phyloP scores from a whole-genome alignment of 345 rosid genomes.

The Eutrema heterophyllum region DNA sequence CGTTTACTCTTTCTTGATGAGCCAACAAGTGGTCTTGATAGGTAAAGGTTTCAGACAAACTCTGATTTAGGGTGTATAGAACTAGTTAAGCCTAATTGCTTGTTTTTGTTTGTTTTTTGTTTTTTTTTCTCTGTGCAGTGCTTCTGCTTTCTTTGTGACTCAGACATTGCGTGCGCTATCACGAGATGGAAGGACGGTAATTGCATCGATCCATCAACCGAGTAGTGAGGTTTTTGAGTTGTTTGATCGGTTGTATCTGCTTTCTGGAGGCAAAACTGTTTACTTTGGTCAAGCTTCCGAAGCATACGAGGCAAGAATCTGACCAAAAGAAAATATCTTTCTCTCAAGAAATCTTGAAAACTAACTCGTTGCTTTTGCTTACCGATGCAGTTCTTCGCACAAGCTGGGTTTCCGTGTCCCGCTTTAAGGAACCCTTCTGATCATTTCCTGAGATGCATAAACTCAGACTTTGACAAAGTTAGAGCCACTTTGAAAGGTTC shows the following conservation, averaged over 20 bases:
- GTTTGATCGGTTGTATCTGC: conserved; percentile 79
- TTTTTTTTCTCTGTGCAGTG: conserved; percentile 41
- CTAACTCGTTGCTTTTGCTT: not conserved
- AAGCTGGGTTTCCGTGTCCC: conserved; percentile 97
- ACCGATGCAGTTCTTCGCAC: conserved; percentile 74
- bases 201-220: conserved; percentile 95
- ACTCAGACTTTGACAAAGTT: conserved; percentile 93
- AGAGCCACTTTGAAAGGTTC: conserved; percentile 93
- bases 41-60: conserved; percentile 38
- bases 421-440: conserved; percentile 93
- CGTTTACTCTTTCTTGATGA: conserved; percentile 92
- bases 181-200: conserved; percentile 91
- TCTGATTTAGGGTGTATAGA: not conserved
- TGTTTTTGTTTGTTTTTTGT: too few species aligned
- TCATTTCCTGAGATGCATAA: conserved; percentile 88
- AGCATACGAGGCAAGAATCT: conserved; percentile 72
- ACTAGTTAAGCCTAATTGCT: not conserved
- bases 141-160: conserved; percentile 94
- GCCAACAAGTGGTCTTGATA: conserved; percentile 96
- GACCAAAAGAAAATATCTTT: not conserved
- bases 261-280: conserved; percentile 88
- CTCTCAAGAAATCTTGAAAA: not conserved
- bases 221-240: conserved; percentile 93
- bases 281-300: conserved; percentile 84
- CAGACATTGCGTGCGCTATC: conserved; percentile 81